Evolutionary conservation across 306 rosid genomes (phyloP).

Genomic region (Prunus mongolica): DNA sequence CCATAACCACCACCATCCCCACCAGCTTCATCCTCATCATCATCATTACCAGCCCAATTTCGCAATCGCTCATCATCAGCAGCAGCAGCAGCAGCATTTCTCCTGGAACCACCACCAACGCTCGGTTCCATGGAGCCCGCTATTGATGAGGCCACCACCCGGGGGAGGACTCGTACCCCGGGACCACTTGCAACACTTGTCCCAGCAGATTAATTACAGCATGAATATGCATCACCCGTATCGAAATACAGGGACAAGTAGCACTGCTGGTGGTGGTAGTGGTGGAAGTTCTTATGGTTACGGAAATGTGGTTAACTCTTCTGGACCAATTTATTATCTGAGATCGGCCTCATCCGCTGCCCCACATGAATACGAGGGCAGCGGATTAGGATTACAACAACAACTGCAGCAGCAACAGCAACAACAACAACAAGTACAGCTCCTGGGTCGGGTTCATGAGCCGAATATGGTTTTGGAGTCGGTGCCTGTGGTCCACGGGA

Average conservation of each 20-base stretch:
- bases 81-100: conserved; percentile 11
- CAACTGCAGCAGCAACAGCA: background rate
- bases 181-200: conserved; percentile 21
- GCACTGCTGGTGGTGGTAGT: background rate
- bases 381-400: background rate
- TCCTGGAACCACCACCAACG: conserved; percentile 13
- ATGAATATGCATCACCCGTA: background rate
- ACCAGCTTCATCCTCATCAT: conserved; percentile 19
- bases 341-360: conserved; percentile 9
- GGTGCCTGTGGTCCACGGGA: conserved; percentile 43
- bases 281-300: conserved; percentile 5
- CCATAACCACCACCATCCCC: conserved; percentile 14
- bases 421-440: background rate
- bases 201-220: conserved; percentile 19
- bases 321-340: conserved; percentile 20
- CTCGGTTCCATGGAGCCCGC: conserved; percentile 35
- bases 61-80: background rate
- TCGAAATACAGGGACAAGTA: conserved; percentile 4
- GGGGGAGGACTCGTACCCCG: background rate
- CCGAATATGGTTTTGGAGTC: conserved; percentile 26
- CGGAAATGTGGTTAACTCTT: conserved; percentile 20
- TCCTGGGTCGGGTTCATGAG: conserved; percentile 10
- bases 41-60: background rate
- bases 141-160: conserved; percentile 34
- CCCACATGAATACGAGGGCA: conserved; percentile 5